These are phyloP conservation scores for Penicillium chermesinum DNA, from an alignment of 495 filamentous ascomycete genomes.

Conservation along the genomic window DNA sequence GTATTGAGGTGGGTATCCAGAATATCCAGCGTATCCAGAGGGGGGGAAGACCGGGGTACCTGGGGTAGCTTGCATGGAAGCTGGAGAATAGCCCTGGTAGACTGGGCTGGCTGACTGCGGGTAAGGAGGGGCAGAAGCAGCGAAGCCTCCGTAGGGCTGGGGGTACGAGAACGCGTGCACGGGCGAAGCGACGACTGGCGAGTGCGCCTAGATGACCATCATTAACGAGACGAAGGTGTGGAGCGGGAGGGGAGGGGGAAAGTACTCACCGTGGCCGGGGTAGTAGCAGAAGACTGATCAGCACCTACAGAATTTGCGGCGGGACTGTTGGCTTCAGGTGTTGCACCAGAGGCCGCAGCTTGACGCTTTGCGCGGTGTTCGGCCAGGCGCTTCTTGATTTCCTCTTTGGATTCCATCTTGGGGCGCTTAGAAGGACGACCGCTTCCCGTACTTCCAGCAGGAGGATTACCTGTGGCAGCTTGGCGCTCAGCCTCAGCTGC, in stretches of 20 bases:
- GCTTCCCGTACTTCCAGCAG: constrained; percentile 49
- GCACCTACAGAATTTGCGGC: constrained; percentile 54
- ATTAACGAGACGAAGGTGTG: constrained; percentile 7
- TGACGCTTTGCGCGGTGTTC: constrained; percentile 73
- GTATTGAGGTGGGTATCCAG: constrained; percentile 44
- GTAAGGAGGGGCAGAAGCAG: constrained; percentile 32
- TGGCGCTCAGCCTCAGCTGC: constrained; percentile 78
- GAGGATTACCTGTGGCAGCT: constrained; percentile 76
- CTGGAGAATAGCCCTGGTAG: constrained; percentile 35
- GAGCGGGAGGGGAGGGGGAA: constrained; percentile 37
- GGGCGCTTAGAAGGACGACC: constrained; percentile 67
- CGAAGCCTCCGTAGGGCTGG: constrained; percentile 32
- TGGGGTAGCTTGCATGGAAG: constrained; percentile 29
- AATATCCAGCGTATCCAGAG: too few species aligned
- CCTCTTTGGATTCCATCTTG: constrained; percentile 69
- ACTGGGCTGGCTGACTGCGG: constrained; percentile 41
- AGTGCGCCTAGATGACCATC: constrained; percentile 19
- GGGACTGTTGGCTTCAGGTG: constrained; percentile 54
- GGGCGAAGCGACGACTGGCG: constrained; percentile 20
- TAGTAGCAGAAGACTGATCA: constrained; percentile 40
- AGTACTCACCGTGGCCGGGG: constrained; percentile 47
- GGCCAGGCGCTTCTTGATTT: constrained; percentile 76
- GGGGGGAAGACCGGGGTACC: constrained; percentile 30
- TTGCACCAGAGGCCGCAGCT: too few species aligned
- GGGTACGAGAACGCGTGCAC: constrained; percentile 32